Base-by-base conservation (phyloP, 495 filamentous ascomycete genomes). In the Penicillium mononematosum region DNA sequence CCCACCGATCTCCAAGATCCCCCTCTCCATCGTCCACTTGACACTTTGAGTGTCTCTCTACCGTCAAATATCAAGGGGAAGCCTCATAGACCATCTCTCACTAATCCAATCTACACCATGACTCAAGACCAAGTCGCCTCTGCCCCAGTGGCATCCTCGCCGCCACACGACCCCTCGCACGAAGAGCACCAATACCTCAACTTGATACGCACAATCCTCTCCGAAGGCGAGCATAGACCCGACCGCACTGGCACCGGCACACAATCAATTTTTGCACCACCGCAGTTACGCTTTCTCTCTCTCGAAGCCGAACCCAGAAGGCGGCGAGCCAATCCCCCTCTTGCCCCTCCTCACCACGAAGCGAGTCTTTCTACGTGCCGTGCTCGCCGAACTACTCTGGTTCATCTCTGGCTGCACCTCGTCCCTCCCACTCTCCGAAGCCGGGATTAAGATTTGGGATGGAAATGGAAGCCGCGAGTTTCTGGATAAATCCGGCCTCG, bases 361-460 rank as follows among this genome's bases (percentile, higher is more conserved):
- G 73, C 91, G 94, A 65, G 94, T 98, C 70, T 96, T 96, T 81
- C 81, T 88, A 32, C 89, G 89, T 58, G 94, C 92, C 69, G 86
- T 98, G 39, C 78, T 98, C 64, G 88, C 87, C 63, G 94, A 98
- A 69, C 89, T 98, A 17, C 88, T 98, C 63, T 98, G 94, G 94
- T 98, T 98, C 76, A 85, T 98, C 66, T 78, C 81, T 29, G 92
- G 91, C 68, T 80, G 72, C 56, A 98, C 94, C 2, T 92, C 90
- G 4, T 88, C 89, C 0, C 63, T 80, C 4, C 77, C 91, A 0
- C 86, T 98, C 22, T 85, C 82, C 44, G 81, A 82, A 10, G 83
- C 86, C 11, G 90, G 90, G 12, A 83, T 98, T 64, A 96, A 95
- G 71, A 98, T 98, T 76, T 98, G 94, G 94, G 94, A 98, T 73